Conservation (phyloP, 2,329 filamentous ascomycete species). For the Furcasterigmium sp. region DNA sequence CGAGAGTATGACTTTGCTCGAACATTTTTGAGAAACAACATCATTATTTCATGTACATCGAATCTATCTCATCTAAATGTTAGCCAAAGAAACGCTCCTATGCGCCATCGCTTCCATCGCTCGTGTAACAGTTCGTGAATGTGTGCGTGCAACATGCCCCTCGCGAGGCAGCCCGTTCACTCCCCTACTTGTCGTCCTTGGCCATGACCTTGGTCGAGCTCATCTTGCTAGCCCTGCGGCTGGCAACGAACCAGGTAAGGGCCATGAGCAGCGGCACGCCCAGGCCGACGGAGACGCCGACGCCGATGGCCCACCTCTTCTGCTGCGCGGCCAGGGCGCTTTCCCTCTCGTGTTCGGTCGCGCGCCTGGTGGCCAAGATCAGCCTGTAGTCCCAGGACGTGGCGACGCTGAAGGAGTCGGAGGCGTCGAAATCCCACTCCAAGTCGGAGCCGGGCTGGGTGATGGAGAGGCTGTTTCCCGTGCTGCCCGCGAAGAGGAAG, state of each 20-base stretch:
- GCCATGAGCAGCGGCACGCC: background rate
- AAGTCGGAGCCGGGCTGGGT: background rate
- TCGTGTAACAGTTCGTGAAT: too few species aligned
- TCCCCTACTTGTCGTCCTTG: too few species aligned
- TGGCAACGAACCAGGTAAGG: background rate
- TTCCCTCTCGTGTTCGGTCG: background rate
- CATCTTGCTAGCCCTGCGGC: background rate
- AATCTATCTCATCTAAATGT: too few species aligned
- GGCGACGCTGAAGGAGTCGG: background rate
- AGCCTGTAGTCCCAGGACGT: background rate
- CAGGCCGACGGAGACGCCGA: background rate
- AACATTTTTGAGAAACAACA: too few species aligned
- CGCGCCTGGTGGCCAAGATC: background rate
- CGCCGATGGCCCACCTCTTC: background rate
- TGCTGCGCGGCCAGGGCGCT: too few species aligned
- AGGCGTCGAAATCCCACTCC: background rate
- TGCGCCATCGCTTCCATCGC: too few species aligned
- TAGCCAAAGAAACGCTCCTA: too few species aligned
- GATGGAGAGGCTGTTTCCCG: background rate
- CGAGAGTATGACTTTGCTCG: too few species aligned
- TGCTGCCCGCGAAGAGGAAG: background rate
- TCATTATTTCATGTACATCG: too few species aligned
- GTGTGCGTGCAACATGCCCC: too few species aligned
- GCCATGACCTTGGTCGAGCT: too few species aligned
- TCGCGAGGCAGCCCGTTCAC: too few species aligned